Evolutionary conservation across 2,329 filamentous ascomycete species (phyloP), one percentile per base, ranked within the genome.

Genomic region (Xylariaceae sp.): DNA sequence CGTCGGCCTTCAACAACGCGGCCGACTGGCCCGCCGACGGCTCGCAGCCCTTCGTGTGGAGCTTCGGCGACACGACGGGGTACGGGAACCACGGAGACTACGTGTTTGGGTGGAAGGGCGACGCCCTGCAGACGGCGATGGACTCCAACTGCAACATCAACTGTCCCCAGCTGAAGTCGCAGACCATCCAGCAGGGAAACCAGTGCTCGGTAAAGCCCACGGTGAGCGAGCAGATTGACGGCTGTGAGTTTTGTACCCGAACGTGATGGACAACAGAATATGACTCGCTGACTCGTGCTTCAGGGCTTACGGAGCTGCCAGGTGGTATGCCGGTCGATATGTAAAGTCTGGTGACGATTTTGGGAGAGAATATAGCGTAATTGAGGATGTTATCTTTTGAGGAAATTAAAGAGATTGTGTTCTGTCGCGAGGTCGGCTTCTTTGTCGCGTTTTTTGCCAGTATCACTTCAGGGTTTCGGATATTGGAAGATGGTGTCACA

Each of bases 21-120:
- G 55, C 49, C 17, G 62, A 59, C 46, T 66, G 63, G 63, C 63
- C 61, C 9, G 57, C 56, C 42, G 61, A 65, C 34, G 64, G 63
- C 30, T 54, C 51, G 36, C 62, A 65, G 52, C 62, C 64, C 1
- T 63, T 63, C 36, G 51, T 61, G 1, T 57, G 60, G 49, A 57
- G 52, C 19, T 60, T 57, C 26, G 58, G 57, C 7, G 59, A 62
- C 40, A 44, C 48, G 48, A 61, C 56, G 18, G 63, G 63, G 7
- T 64, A 57, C 39, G 61, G 61, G 1, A 61, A 57, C 37, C 62
- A 65, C 24, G 62, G 59, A 2, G 61, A 65, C 42, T 65, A 65
- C 43, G 45, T 65, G 4, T 71, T 71, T 48, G 66, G 66, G 26
- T 68, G 66, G 66, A 62, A 69, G 43, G 66, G 54, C 26, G 63